phyloP scores from a whole-genome alignment of 192 early-diverging fungal genomes.

The Linnemannia zychae region DNA sequence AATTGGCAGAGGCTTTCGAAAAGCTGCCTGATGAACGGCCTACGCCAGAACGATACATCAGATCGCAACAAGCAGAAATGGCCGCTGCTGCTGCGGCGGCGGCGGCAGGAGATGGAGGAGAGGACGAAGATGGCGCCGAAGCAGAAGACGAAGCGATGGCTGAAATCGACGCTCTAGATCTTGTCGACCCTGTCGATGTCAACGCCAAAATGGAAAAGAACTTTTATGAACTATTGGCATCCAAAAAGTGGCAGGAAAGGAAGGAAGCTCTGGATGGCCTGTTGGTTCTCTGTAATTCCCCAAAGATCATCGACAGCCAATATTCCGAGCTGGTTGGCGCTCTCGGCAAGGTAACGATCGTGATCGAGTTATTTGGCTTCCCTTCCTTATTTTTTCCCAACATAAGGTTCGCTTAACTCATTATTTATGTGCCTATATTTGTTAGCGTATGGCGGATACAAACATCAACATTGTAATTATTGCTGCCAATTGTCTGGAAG shows the following conservation, averaged over 20 bases:
- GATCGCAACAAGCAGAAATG: constrained; percentile 82
- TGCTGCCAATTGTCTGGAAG: constrained; percentile 87
- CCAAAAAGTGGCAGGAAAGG: constrained; percentile 97
- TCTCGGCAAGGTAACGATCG: constrained; percentile 79
- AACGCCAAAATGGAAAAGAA: constrained; percentile 85
- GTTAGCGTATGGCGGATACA: constrained; percentile 81
- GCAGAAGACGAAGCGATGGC: constrained; percentile 68
- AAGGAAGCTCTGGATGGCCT: constrained; percentile 91
- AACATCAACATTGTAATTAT: constrained; percentile 89
- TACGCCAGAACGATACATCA: constrained; percentile 76
- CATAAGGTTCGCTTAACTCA: neutral
- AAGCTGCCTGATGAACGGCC: constrained; percentile 72
- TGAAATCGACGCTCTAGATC: constrained; percentile 81
- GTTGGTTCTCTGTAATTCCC: constrained; percentile 74
- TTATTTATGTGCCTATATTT: neutral
- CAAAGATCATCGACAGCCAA: constrained; percentile 80
- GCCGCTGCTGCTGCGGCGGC: constrained; percentile 61
- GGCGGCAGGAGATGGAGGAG: constrained; percentile 46
- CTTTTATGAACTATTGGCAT: constrained; percentile 83
- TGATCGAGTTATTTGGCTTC: neutral
- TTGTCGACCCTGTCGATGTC: constrained; percentile 94
- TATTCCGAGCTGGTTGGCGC: constrained; percentile 87
- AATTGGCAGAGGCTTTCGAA: constrained; percentile 89
- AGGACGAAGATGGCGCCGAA: constrained; percentile 52
- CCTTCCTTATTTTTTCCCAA: neutral